A percentile compares a stretch with the other conserved stretches of the same genome.
These are phyloP conservation scores for Bryum argenteum DNA, from an alignment of 225 moss, liverwort and hornwort genomes.

Conservation along the genomic window DNA sequence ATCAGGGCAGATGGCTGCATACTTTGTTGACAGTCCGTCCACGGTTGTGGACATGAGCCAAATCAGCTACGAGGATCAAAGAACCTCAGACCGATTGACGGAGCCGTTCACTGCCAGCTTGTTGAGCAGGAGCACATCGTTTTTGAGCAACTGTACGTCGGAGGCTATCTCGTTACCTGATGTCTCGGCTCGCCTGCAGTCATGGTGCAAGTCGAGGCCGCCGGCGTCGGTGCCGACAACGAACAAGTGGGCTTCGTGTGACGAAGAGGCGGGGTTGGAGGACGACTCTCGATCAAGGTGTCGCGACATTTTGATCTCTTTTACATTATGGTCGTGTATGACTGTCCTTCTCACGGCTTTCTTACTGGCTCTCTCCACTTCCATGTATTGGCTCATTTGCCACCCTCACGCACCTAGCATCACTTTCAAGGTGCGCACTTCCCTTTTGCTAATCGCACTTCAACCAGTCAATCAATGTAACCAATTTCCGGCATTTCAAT, in stretches of 20 bases:
- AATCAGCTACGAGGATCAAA: constrained; percentile 32
- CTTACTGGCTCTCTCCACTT: constrained; percentile 51
- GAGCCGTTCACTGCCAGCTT: constrained; percentile 42
- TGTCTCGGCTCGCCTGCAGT: constrained; percentile 55
- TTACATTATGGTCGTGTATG: constrained; percentile 46
- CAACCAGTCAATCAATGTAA: neutral
- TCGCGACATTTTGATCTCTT: constrained; percentile 41
- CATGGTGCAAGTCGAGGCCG: constrained; percentile 53
- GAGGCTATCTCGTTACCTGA: constrained; percentile 55
- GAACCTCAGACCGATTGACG: constrained; percentile 34
- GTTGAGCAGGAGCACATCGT: constrained; percentile 60
- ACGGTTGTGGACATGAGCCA: constrained; percentile 54
- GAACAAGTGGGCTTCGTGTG: constrained; percentile 38
- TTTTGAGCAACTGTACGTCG: constrained; percentile 57
- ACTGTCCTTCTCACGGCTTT: constrained; percentile 47
- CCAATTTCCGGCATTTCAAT: neutral
- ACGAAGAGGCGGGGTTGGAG: constrained; percentile 51
- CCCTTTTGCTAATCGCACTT: neutral
- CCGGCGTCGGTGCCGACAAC: neutral
- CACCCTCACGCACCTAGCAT: constrained; percentile 58
- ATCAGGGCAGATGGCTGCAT: constrained; percentile 32
- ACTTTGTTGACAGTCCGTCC: constrained; percentile 59
- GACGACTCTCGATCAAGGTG: constrained; percentile 36
- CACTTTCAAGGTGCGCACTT: constrained; percentile 51
- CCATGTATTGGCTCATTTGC: constrained; percentile 60